Evolutionary conservation across 225 moss, liverwort and hornwort genomes (phyloP).

Genomic region (Ulota crispa): DNA sequence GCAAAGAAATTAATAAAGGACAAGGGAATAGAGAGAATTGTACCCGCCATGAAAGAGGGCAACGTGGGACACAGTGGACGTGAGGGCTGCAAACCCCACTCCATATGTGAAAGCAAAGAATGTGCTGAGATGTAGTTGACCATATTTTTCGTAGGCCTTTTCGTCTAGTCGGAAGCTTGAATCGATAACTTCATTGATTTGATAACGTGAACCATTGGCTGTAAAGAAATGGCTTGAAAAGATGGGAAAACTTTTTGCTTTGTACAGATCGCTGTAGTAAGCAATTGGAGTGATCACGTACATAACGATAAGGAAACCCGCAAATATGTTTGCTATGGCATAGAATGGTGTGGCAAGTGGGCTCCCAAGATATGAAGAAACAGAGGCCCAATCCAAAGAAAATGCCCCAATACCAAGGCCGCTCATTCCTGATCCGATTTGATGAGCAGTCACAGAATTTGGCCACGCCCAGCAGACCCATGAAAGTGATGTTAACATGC

Average conservation of each 20-base stretch:
- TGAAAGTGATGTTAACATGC: constrained; percentile 56
- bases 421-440: constrained; percentile 62
- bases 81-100: constrained; percentile 67
- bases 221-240: constrained; percentile 62
- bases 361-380: constrained; percentile 53
- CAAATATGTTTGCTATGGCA: constrained; percentile 61
- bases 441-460: constrained; percentile 57
- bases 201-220: constrained; percentile 38
- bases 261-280: constrained; percentile 57
- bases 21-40: background rate
- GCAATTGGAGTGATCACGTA: constrained; percentile 64
- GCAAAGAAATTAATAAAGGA: background rate
- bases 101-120: constrained; percentile 67
- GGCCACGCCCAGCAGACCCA: constrained; percentile 68
- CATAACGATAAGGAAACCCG: constrained; percentile 46
- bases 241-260: constrained; percentile 55
- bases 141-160: constrained; percentile 51
- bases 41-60: constrained; percentile 74
- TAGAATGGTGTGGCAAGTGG: constrained; percentile 61
- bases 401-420: constrained; percentile 70
- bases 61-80: constrained; percentile 63
- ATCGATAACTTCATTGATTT: constrained; percentile 42
- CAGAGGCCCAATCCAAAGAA: constrained; percentile 61
- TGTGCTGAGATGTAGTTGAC: constrained; percentile 56
- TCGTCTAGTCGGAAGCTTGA: constrained; percentile 42